phyloP scores from a whole-genome alignment of 1,284 basidiomycete species.

The Fomitopsis palustris region DNA sequence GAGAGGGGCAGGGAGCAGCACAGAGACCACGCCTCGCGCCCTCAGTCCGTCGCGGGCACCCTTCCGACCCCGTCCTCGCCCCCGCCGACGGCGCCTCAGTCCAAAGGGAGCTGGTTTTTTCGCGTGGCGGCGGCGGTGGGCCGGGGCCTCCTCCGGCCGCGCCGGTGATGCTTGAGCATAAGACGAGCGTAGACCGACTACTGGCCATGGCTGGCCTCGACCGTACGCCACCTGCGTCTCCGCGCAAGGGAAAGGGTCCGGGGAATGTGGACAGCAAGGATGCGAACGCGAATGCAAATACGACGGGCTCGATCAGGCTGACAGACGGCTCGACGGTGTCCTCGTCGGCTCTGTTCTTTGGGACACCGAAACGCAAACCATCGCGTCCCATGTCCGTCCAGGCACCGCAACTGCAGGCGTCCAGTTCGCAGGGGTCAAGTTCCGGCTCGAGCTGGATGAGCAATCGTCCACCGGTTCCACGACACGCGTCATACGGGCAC shows the following conservation, averaged over 20 bases:
- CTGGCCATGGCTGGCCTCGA: slow-evolving; percentile 17
- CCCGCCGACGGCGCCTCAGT: slow-evolving; percentile 13
- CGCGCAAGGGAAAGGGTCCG: slow-evolving; percentile 9
- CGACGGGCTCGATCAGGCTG: neutral
- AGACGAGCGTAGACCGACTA: slow-evolving; percentile 28
- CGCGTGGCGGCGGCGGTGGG: slow-evolving; percentile 33
- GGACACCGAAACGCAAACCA: slow-evolving; percentile 14
- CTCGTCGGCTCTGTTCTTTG: slow-evolving; percentile 23
- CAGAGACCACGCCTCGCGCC: slow-evolving; percentile 27
- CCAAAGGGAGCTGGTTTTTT: slow-evolving; percentile 35
- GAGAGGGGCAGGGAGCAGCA: too few relatives aligned
- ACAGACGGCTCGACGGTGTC: slow-evolving; percentile 20
- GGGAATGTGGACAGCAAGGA: neutral
- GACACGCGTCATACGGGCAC: slow-evolving; percentile 43
- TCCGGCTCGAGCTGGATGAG: slow-evolving; percentile 14
- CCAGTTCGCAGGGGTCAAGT: slow-evolving; percentile 10
- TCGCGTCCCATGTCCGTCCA: slow-evolving; percentile 30
- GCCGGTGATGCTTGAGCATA: slow-evolving; percentile 26
- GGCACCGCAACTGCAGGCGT: slow-evolving; percentile 31
- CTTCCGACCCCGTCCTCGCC: slow-evolving; percentile 5
- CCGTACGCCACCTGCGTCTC: slow-evolving; percentile 14
- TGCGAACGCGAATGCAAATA: neutral
- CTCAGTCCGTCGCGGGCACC: slow-evolving; percentile 16
- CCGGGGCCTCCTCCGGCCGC: slow-evolving; percentile 26
- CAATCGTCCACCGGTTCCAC: slow-evolving; percentile 21